Conservation (phyloP, 2,329 filamentous ascomycete genomes). For the Hymenoscyphus scutula region DNA sequence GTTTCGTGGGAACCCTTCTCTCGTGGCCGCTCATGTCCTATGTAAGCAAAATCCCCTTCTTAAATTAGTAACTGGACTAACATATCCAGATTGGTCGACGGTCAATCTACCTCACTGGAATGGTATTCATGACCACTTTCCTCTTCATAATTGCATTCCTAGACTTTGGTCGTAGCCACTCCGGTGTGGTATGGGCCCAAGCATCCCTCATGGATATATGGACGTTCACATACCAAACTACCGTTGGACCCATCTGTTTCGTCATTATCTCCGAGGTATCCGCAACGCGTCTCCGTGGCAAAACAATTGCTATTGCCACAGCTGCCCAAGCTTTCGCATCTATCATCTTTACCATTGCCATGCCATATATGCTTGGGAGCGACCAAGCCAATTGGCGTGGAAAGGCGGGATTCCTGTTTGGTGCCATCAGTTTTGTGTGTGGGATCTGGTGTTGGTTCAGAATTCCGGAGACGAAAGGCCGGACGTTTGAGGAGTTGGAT, state of each 20-base stretch:
- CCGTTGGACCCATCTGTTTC: conserved; percentile 19
- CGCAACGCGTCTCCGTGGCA: conserved; percentile 26
- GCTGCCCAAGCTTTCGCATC: conserved; percentile 7
- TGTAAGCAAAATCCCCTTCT: conserved; percentile 47
- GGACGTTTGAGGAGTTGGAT: conserved; percentile 29
- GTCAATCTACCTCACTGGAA: conserved; percentile 61
- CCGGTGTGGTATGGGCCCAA: conserved; percentile 36
- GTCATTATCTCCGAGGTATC: conserved; percentile 12
- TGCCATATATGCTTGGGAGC: conserved; percentile 43
- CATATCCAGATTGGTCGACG: conserved; percentile 55
- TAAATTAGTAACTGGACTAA: conserved; percentile 39
- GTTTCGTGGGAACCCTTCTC: conserved; percentile 49
- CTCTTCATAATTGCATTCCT: conserved; percentile 47
- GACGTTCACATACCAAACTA: conserved; percentile 41
- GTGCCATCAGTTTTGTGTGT: conserved; percentile 11
- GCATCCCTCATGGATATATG: conserved; percentile 38
- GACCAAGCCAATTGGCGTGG: conserved; percentile 40
- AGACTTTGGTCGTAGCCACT: conserved; percentile 14
- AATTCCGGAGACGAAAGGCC: conserved; percentile 45
- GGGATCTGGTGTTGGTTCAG: conserved; percentile 49
- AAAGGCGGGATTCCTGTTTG: conserved; percentile 42
- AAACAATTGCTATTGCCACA: conserved; percentile 22
- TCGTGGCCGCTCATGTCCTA: conserved; percentile 49
- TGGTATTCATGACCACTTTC: conserved; percentile 51
- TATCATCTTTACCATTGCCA: conserved; percentile 34